phyloP scores from a whole-genome alignment of 345 rosid genomes.

The Cardamine chenopodiifolia region DNA sequence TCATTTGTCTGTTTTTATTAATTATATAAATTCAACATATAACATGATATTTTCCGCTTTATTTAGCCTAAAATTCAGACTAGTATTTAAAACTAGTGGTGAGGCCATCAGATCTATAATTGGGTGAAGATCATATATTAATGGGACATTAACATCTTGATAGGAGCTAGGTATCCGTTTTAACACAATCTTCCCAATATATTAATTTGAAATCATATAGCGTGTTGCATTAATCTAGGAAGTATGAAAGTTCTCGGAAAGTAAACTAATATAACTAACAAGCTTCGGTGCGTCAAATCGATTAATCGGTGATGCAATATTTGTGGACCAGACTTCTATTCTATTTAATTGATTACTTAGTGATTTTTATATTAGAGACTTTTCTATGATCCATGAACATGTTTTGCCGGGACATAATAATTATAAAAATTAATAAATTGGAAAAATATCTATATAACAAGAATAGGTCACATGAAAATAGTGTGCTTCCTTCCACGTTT shows the following conservation, averaged over 20 bases:
- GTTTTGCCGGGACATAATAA: background rate
- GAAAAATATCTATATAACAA: background rate
- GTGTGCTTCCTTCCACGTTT: background rate
- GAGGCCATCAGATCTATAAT: constrained; percentile 23
- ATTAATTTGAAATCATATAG: background rate
- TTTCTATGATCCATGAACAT: background rate
- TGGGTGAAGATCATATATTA: constrained; percentile 10
- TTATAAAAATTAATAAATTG: background rate
- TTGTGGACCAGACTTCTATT: constrained; percentile 25
- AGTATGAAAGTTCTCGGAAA: background rate
- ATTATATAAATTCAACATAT: constrained; percentile 14
- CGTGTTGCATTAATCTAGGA: constrained; percentile 22
- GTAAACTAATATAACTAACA: constrained; percentile 16
- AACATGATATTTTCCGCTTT: constrained; percentile 24
- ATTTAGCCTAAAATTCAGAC: constrained; percentile 12
- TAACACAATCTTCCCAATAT: background rate
- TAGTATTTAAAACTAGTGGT: constrained; percentile 8
- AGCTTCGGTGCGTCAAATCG: constrained; percentile 10
- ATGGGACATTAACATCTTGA: constrained; percentile 25
- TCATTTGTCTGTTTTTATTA: constrained; percentile 22
- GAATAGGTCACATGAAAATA: background rate
- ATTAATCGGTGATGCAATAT: constrained; percentile 1
- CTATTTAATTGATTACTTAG: background rate
- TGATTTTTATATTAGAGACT: background rate
- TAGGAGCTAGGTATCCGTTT: constrained; percentile 24